phyloP scores from a whole-genome alignment of 2,329 filamentous ascomycete species.

The Cladosporium sp. region DNA sequence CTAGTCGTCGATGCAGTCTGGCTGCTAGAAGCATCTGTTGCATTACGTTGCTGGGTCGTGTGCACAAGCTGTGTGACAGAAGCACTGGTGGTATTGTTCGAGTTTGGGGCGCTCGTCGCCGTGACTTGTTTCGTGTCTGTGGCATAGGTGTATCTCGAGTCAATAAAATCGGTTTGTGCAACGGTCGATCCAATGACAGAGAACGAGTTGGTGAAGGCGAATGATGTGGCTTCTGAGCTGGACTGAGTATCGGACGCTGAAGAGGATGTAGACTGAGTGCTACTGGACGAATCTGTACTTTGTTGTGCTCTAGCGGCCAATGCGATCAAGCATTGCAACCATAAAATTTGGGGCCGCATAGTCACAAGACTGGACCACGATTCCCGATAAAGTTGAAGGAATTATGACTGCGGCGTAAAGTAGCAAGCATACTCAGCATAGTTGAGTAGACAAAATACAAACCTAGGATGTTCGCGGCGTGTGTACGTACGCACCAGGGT shows the following conservation, averaged over 20 bases:
- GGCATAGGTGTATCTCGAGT: conserved; percentile 26
- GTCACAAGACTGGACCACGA: background rate
- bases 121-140: conserved; percentile 21
- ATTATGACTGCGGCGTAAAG: background rate
- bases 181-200: background rate
- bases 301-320: conserved; percentile 28
- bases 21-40: conserved; percentile 12
- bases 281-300: conserved; percentile 15
- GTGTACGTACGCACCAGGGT: background rate
- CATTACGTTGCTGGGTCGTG: background rate
- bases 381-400: background rate
- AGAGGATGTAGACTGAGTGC: background rate
- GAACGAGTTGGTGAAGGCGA: conserved; percentile 25
- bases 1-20: conserved; percentile 26
- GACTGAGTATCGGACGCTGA: background rate
- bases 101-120: conserved; percentile 29
- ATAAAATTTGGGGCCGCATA: conserved; percentile 26
- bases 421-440: background rate
- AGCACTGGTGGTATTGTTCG: conserved; percentile 15
- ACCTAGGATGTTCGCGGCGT: background rate
- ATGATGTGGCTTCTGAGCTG: background rate
- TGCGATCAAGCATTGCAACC: conserved; percentile 33
- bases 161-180: conserved; percentile 16
- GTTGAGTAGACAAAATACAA: background rate
- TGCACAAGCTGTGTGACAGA: conserved; percentile 20